Conservation (phyloP, 148 eudicot genomes). For the Fagopyrum esculentum region DNA sequence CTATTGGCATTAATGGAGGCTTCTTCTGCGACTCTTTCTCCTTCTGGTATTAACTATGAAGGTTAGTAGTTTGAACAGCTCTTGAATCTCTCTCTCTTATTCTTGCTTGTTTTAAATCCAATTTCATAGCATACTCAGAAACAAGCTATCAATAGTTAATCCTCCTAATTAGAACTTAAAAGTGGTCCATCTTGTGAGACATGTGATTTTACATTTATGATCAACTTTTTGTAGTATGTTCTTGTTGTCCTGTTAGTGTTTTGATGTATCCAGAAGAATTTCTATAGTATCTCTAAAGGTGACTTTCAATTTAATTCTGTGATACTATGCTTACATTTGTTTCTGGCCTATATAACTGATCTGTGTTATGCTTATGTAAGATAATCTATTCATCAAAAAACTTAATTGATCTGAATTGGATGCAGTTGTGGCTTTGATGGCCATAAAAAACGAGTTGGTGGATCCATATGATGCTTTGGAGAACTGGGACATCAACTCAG, state of each 20-base stretch:
- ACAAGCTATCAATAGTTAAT: background rate
- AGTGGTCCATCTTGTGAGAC: background rate
- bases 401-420: background rate
- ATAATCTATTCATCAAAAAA: background rate
- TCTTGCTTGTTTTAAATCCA: background rate
- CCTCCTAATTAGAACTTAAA: background rate
- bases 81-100: background rate
- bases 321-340: background rate
- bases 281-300: background rate
- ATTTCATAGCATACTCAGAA: background rate
- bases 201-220: background rate
- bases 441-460: slow-evolving; percentile 6
- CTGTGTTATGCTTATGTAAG: background rate
- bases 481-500: slow-evolving; percentile 11
- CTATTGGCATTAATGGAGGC: slow-evolving; percentile 29
- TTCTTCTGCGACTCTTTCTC: slow-evolving; percentile 73
- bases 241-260: background rate
- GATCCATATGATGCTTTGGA: slow-evolving; percentile 12
- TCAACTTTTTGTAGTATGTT: background rate
- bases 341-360: background rate
- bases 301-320: background rate
- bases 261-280: background rate
- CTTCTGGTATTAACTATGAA: slow-evolving; percentile 90
- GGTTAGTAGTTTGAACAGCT: slow-evolving; percentile 32
- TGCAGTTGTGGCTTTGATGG: slow-evolving; percentile 16